These are phyloP conservation scores for Apiotrichum laibachii DNA, from an alignment of 1,284 basidiomycete species.

Conservation along the genomic window DNA sequence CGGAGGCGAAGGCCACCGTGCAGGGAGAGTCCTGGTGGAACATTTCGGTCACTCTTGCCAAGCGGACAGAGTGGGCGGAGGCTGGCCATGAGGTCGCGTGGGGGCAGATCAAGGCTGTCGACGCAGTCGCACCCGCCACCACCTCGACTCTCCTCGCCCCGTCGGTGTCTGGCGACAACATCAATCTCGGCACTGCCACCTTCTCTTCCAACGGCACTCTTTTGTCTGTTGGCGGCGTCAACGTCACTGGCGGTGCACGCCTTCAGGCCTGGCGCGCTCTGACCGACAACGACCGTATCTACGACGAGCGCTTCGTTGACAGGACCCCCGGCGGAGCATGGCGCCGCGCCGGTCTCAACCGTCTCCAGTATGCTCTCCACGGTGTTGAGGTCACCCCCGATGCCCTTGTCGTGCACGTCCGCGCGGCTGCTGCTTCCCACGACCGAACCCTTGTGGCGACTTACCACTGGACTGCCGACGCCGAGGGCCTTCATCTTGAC, in stretches of 20 bases:
- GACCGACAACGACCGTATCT: conserved; percentile 28
- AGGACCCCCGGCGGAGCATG: conserved; percentile 1
- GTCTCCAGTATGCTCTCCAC: conserved; percentile 17
- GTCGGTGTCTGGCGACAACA: not conserved
- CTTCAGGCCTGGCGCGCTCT: conserved; percentile 26
- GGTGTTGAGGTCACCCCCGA: conserved; percentile 29
- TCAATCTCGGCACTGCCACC: conserved; percentile 19
- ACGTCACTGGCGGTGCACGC: not conserved
- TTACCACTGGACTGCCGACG: conserved; percentile 20
- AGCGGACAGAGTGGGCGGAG: conserved; percentile 14
- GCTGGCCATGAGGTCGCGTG: conserved; percentile 24
- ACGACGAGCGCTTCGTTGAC: not conserved
- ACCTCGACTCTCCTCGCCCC: too few relatives aligned
- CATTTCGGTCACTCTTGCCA: conserved; percentile 6
- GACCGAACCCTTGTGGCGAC: conserved; percentile 16
- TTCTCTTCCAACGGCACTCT: conserved; percentile 15
- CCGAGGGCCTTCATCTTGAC: conserved; percentile 5
- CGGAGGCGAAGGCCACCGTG: not conserved
- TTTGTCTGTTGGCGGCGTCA: conserved; percentile 4
- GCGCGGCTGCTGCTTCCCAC: conserved; percentile 19
- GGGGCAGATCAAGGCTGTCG: conserved; percentile 10
- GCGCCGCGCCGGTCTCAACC: conserved; percentile 17
- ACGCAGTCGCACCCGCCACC: not conserved
- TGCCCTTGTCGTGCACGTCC: conserved; percentile 14
- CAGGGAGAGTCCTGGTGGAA: conserved; percentile 4